Conservation (phyloP, 257 asterid species). For the Gynochthodes officinalis region DNA sequence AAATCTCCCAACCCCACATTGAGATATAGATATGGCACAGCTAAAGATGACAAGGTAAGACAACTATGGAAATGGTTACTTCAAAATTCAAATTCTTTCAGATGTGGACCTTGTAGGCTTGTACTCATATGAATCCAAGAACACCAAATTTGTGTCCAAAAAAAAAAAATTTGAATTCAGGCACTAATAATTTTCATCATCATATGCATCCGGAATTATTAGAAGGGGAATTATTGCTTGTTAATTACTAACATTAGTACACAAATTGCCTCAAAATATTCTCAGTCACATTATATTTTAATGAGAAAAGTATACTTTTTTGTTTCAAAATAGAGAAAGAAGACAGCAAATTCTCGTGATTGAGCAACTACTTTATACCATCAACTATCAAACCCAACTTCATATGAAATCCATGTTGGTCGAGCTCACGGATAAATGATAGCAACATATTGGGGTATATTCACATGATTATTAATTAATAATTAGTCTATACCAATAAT, state of each 20-base stretch:
- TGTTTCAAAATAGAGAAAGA: neutral
- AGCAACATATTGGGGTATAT: neutral
- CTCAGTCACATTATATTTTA: no score
- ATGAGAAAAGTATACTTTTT: neutral
- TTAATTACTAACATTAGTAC: neutral
- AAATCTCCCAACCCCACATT: neutral
- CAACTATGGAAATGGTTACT: neutral
- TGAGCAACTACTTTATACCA: neutral
- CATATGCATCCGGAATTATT: neutral
- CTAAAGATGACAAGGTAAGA: neutral
- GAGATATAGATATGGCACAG: neutral
- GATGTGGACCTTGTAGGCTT: neutral
- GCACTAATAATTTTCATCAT: neutral
- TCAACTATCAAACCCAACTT: neutral
- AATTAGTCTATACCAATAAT: neutral
- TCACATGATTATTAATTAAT: neutral
- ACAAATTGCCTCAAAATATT: no score
- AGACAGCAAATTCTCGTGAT: neutral
- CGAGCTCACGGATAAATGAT: constrained; percentile 13
- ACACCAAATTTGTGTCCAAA: neutral
- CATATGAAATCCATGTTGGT: neutral
- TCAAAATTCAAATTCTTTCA: neutral
- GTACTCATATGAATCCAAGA: neutral
- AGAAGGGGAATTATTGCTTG: neutral
- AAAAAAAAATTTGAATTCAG: neutral